Evolutionary conservation across 1,284 basidiomycete species (phyloP), one percentile per base, ranked within the genome.

Genomic region (Wolfiporia cocos): DNA sequence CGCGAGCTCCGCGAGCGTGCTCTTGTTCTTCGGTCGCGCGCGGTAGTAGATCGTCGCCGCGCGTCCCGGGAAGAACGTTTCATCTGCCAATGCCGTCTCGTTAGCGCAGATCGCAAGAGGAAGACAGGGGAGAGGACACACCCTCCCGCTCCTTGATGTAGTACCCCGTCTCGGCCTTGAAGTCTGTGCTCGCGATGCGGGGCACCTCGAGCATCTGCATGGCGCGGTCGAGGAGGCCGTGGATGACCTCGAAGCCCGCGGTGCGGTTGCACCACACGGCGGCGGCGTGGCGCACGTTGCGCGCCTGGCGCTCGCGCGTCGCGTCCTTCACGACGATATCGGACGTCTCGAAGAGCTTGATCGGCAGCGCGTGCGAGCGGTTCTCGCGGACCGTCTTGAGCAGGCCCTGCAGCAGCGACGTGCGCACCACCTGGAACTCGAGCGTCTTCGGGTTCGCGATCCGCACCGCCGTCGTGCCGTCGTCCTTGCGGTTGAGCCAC

Each of bases 301-400:
- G 74, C 30, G 92, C 76, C 63, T 93, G 88, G 33, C 94, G 76
- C 65, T 99, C 92, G 46, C 74, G 67, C 26, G 67, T 64, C 11
- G 62, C 54, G 63, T 97, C 93, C 64, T 97, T 95, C 67, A 94
- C 77, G 19, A 91, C 92, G 32, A 99, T 78, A 62, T 99, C 95
- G 12, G 90, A 88, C 1, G 90, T 80, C 66, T 99, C 95, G 59
- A 99, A 99, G 43, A 97, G 79, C 52, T 84, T 87, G 62, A 99
- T 79, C 0, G 96, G 95, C 18, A 99, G 74, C 1, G 95, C 67
- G 51, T 97, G 92, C 49, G 92, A 90, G 42, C 90, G 82, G 70
- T 99, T 99, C 69, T 99, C 95, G 46, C 96, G 84, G 32, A 97
- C 74, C 22, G 94, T 96, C 70, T 99, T 99, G 56, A 99, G 81